Base-by-base conservation (phyloP, 306 rosid species). In the Cucurbita maxima region DNA sequence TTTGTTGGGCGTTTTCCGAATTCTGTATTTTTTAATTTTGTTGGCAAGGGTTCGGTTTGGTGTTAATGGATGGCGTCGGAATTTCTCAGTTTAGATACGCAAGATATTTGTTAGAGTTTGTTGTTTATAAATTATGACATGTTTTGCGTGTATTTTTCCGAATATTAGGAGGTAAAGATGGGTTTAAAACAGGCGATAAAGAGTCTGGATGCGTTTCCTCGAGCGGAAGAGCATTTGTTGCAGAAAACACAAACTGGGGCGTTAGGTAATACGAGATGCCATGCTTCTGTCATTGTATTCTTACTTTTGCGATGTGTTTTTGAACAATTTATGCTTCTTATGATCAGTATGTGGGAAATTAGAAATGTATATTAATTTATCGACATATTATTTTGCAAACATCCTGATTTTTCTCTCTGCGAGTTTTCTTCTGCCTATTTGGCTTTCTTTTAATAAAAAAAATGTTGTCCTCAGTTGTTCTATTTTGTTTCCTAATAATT, bases 171-270 rank as follows among this genome's bases (percentile, higher is more conserved):
- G 78, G 79, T 71, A 14, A 11, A 63, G 22, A 90, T 94, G 99
- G 89, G 99, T 25, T 30, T 94, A 75, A 94, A 79, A 75, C 92
- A 89, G 79, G 83, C 88, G 41, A 77, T 94, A 38, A 89, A 77
- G 86, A 89, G 82, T 78, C 79, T 94, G 41, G 99, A 94, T 77
- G 99, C 99, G 10, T 94, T 94, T 81, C 99, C 99, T 43, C 96
- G 99, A 66, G 88, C 99, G 15, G 99, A 94, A 73, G 99, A 94
- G 48, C 99, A 94, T 66, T 88, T 94, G 87, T 62, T 91, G 88
- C 87, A 81, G 79, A 94, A 91, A 77, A 94, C 99, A 25, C 97
- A 89, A 83, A 87, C 99, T 37, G 99, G 99, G 73, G 99, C 99
- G 67, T 82, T 94, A 1, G 99, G 99, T 94, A 82, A 83, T 37